Evolutionary conservation across 2,329 filamentous ascomycete species (phyloP).

Genomic region (Sclerotinia glacialis): DNA sequence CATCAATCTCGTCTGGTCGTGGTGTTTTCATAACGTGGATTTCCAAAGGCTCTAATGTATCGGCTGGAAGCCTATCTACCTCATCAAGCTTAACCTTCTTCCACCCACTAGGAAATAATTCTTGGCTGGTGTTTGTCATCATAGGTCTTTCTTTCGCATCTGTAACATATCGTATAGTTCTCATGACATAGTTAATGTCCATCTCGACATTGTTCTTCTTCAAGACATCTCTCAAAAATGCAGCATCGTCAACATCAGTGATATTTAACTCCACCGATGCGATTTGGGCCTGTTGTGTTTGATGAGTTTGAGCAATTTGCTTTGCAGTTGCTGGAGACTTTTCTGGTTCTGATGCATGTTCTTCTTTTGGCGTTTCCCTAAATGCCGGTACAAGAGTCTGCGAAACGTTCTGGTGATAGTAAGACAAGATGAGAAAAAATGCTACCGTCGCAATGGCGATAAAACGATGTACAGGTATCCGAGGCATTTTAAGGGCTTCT

Average conservation of each 20-base stretch:
- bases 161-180: conserved; percentile 35
- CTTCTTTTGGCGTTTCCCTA: conserved; percentile 9
- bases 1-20: conserved; percentile 51
- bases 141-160: conserved; percentile 32
- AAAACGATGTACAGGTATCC: conserved; percentile 18
- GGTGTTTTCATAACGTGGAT: conserved; percentile 39
- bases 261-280: conserved; percentile 2
- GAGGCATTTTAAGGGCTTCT: conserved; percentile 12
- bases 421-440: conserved; percentile 17
- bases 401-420: conserved; percentile 18
- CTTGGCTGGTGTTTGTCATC: conserved; percentile 33
- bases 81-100: conserved; percentile 28
- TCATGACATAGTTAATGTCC: conserved; percentile 35
- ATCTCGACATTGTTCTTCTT: conserved; percentile 33
- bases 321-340: conserved; percentile 4
- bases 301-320: background rate
- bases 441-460: conserved; percentile 10
- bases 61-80: conserved; percentile 26
- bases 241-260: conserved; percentile 26
- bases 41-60: conserved; percentile 27
- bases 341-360: background rate
- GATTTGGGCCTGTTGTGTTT: background rate
- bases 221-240: conserved; percentile 32
- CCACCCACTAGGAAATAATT: conserved; percentile 33
- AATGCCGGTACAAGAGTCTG: conserved; percentile 11